Conservation (phyloP, 1,284 basidiomycete genomes). For the Ustilago hordei region DNA sequence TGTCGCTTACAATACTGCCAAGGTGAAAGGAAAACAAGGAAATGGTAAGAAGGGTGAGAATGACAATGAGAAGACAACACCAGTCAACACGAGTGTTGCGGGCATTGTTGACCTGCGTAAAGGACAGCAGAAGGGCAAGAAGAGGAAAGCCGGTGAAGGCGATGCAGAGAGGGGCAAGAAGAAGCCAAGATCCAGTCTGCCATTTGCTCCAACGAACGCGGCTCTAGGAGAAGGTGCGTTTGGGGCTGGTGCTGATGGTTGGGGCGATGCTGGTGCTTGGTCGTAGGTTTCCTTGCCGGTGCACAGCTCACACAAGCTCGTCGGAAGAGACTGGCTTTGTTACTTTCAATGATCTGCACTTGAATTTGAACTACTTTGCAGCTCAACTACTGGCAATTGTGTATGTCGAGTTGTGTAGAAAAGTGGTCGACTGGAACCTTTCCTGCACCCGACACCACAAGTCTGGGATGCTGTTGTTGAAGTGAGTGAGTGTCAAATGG, state of each 20-base stretch:
- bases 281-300: not conserved
- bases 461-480: too few relatives aligned
- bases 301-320: too few relatives aligned
- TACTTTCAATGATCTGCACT: too few relatives aligned
- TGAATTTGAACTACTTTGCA: too few relatives aligned
- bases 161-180: slow-evolving; percentile 15
- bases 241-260: slow-evolving; percentile 34
- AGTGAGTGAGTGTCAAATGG: too few relatives aligned
- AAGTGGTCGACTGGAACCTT: too few relatives aligned
- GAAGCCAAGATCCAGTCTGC: slow-evolving; percentile 26
- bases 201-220: slow-evolving; percentile 8
- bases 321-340: too few relatives aligned
- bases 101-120: slow-evolving; percentile 40
- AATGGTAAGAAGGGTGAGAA: slow-evolving; percentile 8
- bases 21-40: slow-evolving; percentile 2
- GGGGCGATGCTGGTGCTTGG: slow-evolving; percentile 35
- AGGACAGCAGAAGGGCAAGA: slow-evolving; percentile 22
- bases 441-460: too few relatives aligned
- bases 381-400: too few relatives aligned
- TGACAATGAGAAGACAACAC: slow-evolving; percentile 6
- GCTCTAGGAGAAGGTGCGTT: slow-evolving; percentile 7
- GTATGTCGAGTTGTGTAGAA: too few relatives aligned
- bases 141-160: not conserved
- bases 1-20: not conserved
- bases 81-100: slow-evolving; percentile 34